Evolutionary conservation across 305 asterid genomes (phyloP).

Genomic region (Plantago coronopus): DNA sequence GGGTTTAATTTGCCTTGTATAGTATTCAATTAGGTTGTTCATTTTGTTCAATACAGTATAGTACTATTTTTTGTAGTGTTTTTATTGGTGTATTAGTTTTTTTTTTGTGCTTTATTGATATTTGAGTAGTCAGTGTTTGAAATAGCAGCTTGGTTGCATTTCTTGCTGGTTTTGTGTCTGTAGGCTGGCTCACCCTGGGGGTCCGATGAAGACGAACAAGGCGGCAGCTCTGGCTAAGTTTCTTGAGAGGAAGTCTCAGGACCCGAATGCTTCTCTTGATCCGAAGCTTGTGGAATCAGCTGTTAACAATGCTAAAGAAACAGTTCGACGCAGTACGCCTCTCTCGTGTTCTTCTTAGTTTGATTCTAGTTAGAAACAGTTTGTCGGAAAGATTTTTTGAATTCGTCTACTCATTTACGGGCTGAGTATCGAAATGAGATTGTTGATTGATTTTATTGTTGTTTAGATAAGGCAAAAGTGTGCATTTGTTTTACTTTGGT

Average conservation of each 20-base stretch:
- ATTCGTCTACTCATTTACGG: background rate
- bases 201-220: constrained; percentile 92
- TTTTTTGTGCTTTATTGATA: no score
- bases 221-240: constrained; percentile 96
- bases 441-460: background rate
- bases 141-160: background rate
- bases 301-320: constrained; percentile 71
- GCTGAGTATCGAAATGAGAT: background rate
- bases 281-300: constrained; percentile 77
- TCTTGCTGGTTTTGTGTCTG: constrained; percentile 13
- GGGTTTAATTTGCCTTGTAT: no score
- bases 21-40: no score
- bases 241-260: constrained; percentile 79
- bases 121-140: no score
- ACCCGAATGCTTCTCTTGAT: constrained; percentile 72
- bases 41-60: no score
- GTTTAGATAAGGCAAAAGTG: no score
- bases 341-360: constrained; percentile 15
- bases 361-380: no score
- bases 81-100: background rate
- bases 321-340: constrained; percentile 58
- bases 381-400: no score
- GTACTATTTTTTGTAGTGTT: no score
- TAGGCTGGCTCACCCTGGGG: constrained; percentile 94
- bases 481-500: no score